These are phyloP conservation scores for Phyllachora maydis DNA, from an alignment of 2,329 filamentous ascomycete genomes.

Conservation along the genomic window DNA sequence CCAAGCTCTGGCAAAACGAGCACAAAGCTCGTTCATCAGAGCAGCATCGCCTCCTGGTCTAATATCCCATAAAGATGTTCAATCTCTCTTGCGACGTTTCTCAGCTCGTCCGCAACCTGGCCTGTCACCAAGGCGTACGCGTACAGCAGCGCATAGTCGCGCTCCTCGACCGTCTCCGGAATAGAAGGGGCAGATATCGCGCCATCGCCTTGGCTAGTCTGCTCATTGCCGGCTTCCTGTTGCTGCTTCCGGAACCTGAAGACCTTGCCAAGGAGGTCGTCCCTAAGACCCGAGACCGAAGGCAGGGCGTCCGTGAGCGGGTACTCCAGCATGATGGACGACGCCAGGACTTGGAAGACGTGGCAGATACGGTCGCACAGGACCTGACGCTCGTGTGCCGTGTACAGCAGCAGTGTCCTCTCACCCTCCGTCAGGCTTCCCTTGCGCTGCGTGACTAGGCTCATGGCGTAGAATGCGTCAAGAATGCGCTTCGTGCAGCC, in stretches of 20 bases:
- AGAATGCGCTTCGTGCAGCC: slow-evolving; percentile 66
- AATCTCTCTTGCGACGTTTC: slow-evolving; percentile 37
- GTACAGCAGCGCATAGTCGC: slow-evolving; percentile 81
- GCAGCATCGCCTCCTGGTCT: slow-evolving; percentile 33
- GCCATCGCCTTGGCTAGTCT: slow-evolving; percentile 2
- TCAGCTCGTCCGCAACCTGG: slow-evolving; percentile 44
- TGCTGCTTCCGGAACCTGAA: slow-evolving; percentile 67
- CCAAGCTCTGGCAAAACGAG: too few relatives aligned
- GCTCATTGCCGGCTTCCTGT: too few relatives aligned
- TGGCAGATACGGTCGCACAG: slow-evolving; percentile 83
- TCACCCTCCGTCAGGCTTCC: slow-evolving; percentile 59
- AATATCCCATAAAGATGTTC: slow-evolving; percentile 42
- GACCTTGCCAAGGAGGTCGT: slow-evolving; percentile 68
- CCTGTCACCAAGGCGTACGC: slow-evolving; percentile 61
- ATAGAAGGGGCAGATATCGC: too few relatives aligned
- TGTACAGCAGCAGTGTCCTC: slow-evolving; percentile 59
- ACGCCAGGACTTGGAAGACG: slow-evolving; percentile 69
- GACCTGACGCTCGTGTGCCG: slow-evolving; percentile 55
- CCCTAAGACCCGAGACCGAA: slow-evolving; percentile 59
- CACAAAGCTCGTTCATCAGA: slow-evolving; percentile 26
- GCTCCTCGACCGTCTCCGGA: slow-evolving; percentile 33
- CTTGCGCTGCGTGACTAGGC: slow-evolving; percentile 71
- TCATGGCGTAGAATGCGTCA: slow-evolving; percentile 92
- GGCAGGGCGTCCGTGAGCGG: slow-evolving; percentile 79
- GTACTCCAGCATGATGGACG: slow-evolving; percentile 85